phyloP scores from a whole-genome alignment of 2,329 filamentous ascomycete genomes.

The Sclerotinia trifoliorum region DNA sequence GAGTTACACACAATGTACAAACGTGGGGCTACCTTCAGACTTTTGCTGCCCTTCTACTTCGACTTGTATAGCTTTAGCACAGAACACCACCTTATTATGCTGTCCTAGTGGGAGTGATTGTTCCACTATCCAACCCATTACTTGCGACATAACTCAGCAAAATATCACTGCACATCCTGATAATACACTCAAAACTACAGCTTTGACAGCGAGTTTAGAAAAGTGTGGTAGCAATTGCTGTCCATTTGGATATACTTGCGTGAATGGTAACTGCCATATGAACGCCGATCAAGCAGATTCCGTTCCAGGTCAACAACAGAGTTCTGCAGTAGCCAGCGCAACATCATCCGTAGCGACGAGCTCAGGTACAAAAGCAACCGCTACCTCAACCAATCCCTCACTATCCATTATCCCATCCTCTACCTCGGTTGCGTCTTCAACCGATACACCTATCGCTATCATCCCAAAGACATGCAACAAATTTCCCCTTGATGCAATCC shows the following conservation, averaged over 20 bases:
- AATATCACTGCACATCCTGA: constrained; percentile 56
- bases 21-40: constrained; percentile 53
- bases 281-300: constrained; percentile 50
- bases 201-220: constrained; percentile 54
- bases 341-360: constrained; percentile 28
- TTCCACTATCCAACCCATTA: constrained; percentile 59
- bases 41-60: constrained; percentile 63
- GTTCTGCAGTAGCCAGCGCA: constrained; percentile 31
- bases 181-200: constrained; percentile 65
- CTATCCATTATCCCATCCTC: constrained; percentile 30
- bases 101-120: constrained; percentile 62
- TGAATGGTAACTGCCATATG: constrained; percentile 48
- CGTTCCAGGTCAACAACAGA: constrained; percentile 29
- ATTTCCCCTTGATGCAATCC: constrained; percentile 29
- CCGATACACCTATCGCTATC: constrained; percentile 13
- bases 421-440: constrained; percentile 22
- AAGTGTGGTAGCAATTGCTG: constrained; percentile 64
- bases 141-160: constrained; percentile 62
- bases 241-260: constrained; percentile 69
- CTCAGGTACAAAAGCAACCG: constrained; percentile 7
- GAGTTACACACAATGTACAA: constrained; percentile 52
- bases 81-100: constrained; percentile 66
- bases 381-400: background rate
- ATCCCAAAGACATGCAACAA: constrained; percentile 29
- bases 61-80: constrained; percentile 61